Percentiles rank a stretch among this genome's conserved stretches.
These are phyloP conservation scores for Heterobasidion parviporum DNA, from an alignment of 1,284 basidiomycete genomes.

Conservation along the genomic window DNA sequence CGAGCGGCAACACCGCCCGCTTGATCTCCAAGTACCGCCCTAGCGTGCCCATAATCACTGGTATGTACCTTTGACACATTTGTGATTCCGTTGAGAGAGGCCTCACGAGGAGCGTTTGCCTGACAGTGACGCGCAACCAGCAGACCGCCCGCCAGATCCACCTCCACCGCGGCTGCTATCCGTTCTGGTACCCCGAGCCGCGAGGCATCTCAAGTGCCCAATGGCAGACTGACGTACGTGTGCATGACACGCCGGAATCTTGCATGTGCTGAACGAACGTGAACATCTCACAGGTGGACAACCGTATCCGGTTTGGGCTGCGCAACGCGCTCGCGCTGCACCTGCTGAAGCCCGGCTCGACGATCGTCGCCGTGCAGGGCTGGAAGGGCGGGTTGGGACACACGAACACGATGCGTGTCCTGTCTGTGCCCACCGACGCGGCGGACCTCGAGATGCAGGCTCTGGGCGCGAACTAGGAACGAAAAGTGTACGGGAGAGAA, in stretches of 20 bases:
- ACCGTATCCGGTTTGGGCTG: constrained; percentile 87
- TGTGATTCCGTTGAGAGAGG: background rate
- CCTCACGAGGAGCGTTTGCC: constrained; percentile 3
- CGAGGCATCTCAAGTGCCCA: constrained; percentile 81
- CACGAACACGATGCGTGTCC: constrained; percentile 76
- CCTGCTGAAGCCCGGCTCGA: constrained; percentile 85
- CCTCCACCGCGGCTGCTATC: constrained; percentile 95
- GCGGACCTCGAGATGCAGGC: constrained; percentile 79
- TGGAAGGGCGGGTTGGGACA: constrained; percentile 98
- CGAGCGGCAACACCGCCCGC: constrained; percentile 94
- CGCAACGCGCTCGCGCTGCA: constrained; percentile 82
- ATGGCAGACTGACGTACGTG: constrained; percentile 94
- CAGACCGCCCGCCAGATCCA: constrained; percentile 97
- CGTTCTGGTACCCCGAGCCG: constrained; percentile 93
- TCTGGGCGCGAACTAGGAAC: constrained; percentile 27
- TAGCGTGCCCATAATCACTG: constrained; percentile 88
- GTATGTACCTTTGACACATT: constrained; percentile 31
- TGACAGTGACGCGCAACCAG: constrained; percentile 86
- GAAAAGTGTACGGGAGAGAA: background rate
- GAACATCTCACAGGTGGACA: constrained; percentile 55
- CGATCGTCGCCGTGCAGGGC: constrained; percentile 93
- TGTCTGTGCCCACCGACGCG: constrained; percentile 79
- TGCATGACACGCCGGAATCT: background rate
- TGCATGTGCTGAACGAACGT: constrained; percentile 21
- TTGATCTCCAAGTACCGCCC: constrained; percentile 97